Evolutionary conservation across 495 filamentous ascomycete genomes (phyloP), one percentile per base, ranked within the genome.

Genomic region (Collariella sp.): DNA sequence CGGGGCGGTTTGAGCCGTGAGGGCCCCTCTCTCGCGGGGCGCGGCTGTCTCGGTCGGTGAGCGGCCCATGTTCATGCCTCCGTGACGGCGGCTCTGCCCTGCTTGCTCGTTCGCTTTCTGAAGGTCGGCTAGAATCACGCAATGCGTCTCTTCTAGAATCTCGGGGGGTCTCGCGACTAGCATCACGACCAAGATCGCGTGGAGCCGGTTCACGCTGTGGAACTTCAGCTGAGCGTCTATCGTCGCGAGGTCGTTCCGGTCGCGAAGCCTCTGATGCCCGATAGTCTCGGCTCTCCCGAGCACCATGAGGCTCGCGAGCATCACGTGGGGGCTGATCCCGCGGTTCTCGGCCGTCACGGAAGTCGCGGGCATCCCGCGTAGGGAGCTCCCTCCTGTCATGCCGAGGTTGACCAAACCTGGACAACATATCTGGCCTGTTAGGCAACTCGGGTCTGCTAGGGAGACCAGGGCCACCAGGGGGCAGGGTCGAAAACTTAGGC

Each of bases 361-460:
- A 40, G 44, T 73, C 70, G 18, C 66, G 63, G 35, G 46, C 13
- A n/a, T 63, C 61, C 15, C 62, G 57, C 19, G 49, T 29, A 13
- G 54, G 48, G n/a, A 53, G 19, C n/a, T 74, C 70, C 16, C 67
- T 57, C 43, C 63, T 48, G 46, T 68, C 57, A 53, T 68, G 57
- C 41, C 70, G 46, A 19, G 59, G 62, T 10, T 65, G 69, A 9
- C 63, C 62, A 54, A 70, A 73, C 23, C 70, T 68, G 5, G 72
- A 67, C 19, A 73, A 62, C 0, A 75, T 66, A 55, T 76, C 70
- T 6, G 75, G 75, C 49, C 74, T 66, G 46, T 57, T 73, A 23
- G 75, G 75, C 1, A 76, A 59, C 31, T 67, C 59, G 16, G 66
- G 66, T n/a, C 66, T 67, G 53, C 54, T 70, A 7, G 67, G 66